These are phyloP conservation scores for Diaporthe longicolla DNA, from an alignment of 2,329 filamentous ascomycete genomes.

Conservation along the genomic window DNA sequence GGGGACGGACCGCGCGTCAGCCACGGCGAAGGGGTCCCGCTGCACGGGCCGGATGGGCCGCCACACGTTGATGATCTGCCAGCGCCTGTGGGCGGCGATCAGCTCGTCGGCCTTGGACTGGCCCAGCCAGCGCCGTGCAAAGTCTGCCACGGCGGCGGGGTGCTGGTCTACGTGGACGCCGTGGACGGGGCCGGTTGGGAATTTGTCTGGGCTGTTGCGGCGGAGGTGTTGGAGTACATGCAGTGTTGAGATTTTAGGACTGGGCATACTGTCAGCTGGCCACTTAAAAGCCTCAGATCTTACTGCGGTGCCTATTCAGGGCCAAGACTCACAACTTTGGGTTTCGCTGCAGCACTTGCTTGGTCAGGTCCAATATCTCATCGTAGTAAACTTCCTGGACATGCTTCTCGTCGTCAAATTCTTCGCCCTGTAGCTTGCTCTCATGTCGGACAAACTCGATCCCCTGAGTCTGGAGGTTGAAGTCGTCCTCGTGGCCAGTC, in stretches of 20 bases:
- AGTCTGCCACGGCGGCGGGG: neutral
- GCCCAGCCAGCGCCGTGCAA: constrained; percentile 25
- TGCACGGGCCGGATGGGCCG: constrained; percentile 40
- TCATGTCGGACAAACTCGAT: constrained; percentile 13
- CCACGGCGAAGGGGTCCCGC: constrained; percentile 60
- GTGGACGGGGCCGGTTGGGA: constrained; percentile 19
- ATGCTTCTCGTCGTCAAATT: constrained; percentile 1
- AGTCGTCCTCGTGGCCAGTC: constrained; percentile 17
- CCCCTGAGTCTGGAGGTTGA: constrained; percentile 7
- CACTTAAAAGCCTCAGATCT: too few relatives aligned
- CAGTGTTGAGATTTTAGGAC: neutral
- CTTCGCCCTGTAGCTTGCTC: neutral
- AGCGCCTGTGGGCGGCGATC: constrained; percentile 2
- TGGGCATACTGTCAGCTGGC: neutral
- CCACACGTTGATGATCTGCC: constrained; percentile 35
- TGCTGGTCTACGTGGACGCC: constrained; percentile 32
- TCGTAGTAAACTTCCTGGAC: neutral
- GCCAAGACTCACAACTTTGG: neutral
- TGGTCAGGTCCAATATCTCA: neutral
- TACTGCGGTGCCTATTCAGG: too few relatives aligned
- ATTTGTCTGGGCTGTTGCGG: constrained; percentile 17
- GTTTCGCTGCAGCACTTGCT: neutral
- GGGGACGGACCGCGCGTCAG: constrained; percentile 54
- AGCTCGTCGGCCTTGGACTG: constrained; percentile 9
- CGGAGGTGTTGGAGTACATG: constrained; percentile 32